Evolutionary conservation across 1,139 yeast genomes (phyloP).

Genomic region (Suhomyces coccinellae): DNA sequence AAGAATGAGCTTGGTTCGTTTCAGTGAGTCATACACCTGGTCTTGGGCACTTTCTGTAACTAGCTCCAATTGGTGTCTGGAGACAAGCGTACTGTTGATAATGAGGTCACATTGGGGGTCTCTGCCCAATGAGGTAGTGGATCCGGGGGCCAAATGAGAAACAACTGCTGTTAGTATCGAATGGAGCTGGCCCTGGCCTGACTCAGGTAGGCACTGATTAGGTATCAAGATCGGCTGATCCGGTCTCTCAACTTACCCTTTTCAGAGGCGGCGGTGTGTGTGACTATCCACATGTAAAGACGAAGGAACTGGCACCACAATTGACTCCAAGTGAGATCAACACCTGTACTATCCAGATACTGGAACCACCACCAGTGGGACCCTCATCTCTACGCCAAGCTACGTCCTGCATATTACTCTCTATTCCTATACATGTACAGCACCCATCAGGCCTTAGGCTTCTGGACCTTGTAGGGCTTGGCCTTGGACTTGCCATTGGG

Average conservation of each 20-base stretch:
- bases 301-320: background rate
- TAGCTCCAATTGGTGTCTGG: slow-evolving; percentile 33
- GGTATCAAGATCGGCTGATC: no score
- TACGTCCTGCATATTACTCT: slow-evolving; percentile 3
- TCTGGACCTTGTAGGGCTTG: slow-evolving; percentile 13
- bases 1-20: slow-evolving; percentile 24
- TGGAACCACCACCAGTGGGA: background rate
- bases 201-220: no score
- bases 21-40: slow-evolving; percentile 12
- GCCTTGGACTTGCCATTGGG: slow-evolving; percentile 33
- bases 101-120: slow-evolving; percentile 27
- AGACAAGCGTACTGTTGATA: slow-evolving; percentile 27
- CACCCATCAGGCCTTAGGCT: slow-evolving; percentile 7
- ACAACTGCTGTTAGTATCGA: slow-evolving; percentile 8
- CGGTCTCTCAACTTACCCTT: slow-evolving; percentile 8
- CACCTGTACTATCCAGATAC: no score
- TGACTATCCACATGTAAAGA: slow-evolving; percentile 17
- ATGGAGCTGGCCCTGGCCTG: background rate
- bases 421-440: slow-evolving; percentile 2
- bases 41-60: slow-evolving; percentile 5
- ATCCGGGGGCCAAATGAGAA: slow-evolving; percentile 19
- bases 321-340: background rate
- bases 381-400: no score
- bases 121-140: slow-evolving; percentile 32
- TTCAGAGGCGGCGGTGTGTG: slow-evolving; percentile 5